These are phyloP conservation scores for Scheffersomyces parashehatae DNA, from an alignment of 1,139 yeast genomes.

Conservation along the genomic window DNA sequence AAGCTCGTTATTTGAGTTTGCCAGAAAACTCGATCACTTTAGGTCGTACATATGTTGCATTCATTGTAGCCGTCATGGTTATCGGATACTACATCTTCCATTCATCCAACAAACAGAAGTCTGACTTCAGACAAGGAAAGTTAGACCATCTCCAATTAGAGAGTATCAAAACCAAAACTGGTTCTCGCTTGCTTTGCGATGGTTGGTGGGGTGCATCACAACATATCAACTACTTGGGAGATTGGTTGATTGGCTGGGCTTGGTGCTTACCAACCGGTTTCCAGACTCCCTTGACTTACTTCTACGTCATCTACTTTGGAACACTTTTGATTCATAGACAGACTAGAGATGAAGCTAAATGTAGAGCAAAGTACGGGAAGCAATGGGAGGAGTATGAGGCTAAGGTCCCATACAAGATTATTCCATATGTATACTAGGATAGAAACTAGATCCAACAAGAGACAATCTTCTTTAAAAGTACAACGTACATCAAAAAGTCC, in stretches of 20 bases:
- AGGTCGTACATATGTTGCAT: conserved; percentile 39
- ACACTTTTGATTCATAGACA: conserved; percentile 84
- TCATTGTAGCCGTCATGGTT: conserved; percentile 45
- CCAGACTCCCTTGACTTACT: conserved; percentile 80
- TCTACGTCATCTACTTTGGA: conserved; percentile 82
- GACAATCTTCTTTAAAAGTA: too few species aligned
- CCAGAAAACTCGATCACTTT: conserved; percentile 54
- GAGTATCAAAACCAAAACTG: conserved; percentile 71
- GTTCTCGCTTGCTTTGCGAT: conserved; percentile 77
- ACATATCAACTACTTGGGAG: conserved; percentile 94
- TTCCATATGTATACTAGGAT: conserved; percentile 76
- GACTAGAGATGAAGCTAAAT: conserved; percentile 86
- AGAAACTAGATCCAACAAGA: too few species aligned
- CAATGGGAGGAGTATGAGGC: conserved; percentile 82
- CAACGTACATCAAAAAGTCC: too few species aligned
- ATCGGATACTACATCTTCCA: conserved; percentile 83
- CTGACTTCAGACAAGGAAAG: conserved; percentile 78
- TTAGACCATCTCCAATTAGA: conserved; percentile 60
- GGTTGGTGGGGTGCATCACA: conserved; percentile 98
- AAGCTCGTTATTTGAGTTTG: conserved; percentile 75
- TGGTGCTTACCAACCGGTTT: conserved; percentile 94
- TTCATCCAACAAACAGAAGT: conserved; percentile 80
- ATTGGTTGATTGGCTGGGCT: conserved; percentile 87
- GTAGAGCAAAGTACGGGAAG: conserved; percentile 80
- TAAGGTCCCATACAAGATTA: conserved; percentile 82